Conservation (phyloP, 2,329 filamentous ascomycete species). For the Paramyrothecium roridum region DNA sequence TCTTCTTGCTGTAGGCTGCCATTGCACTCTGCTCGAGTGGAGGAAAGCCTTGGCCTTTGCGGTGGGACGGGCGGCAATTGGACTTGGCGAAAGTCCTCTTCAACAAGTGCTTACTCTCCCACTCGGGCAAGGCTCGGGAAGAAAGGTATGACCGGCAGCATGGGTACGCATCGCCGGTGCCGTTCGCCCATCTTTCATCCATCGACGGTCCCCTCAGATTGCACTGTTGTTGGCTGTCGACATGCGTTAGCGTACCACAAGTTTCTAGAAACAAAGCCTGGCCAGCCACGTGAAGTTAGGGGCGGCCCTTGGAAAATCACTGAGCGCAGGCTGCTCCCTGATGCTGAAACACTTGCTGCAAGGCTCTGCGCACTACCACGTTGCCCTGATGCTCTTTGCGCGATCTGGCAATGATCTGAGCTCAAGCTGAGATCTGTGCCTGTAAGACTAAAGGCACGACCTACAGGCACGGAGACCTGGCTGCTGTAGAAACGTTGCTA, state of each 20-base stretch:
- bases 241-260: neutral
- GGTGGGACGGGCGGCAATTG: too few relatives aligned
- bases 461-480: too few relatives aligned
- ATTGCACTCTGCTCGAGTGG: too few relatives aligned
- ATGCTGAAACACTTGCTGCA: neutral
- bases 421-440: neutral
- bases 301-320: neutral
- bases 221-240: neutral
- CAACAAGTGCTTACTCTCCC: too few relatives aligned
- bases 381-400: neutral
- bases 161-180: neutral
- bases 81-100: too few relatives aligned
- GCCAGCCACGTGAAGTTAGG: neutral
- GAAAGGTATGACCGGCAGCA: too few relatives aligned
- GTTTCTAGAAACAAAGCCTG: neutral
- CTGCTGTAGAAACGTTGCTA: too few relatives aligned
- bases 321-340: neutral
- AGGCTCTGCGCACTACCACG: neutral
- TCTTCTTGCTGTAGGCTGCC: too few relatives aligned
- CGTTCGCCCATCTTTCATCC: neutral
- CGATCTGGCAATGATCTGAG: neutral
- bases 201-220: neutral
- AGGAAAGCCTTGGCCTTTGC: too few relatives aligned
- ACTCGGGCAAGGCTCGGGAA: too few relatives aligned
- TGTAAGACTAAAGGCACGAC: too few relatives aligned